Evolutionary conservation across 2,329 filamentous ascomycete species (phyloP).

Genomic region (Aspergillus niger): DNA sequence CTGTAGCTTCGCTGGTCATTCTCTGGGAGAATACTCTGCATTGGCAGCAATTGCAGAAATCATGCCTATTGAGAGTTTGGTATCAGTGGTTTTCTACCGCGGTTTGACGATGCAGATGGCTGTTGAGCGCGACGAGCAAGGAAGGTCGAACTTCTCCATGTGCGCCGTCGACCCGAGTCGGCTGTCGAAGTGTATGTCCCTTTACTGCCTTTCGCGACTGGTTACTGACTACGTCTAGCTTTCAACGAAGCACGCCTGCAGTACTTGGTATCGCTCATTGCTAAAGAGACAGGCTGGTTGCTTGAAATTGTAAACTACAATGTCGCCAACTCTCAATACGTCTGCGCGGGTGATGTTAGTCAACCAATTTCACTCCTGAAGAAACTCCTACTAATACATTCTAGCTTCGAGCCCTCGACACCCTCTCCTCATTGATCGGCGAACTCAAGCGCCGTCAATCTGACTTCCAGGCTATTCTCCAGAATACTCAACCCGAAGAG

Average conservation of each 20-base stretch:
- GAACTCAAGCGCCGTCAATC: not conserved
- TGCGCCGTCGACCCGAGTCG: constrained; percentile 95
- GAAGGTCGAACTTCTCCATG: constrained; percentile 96
- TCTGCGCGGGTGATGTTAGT: constrained; percentile 59
- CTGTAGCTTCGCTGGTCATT: constrained; percentile 94
- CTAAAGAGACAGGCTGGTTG: constrained; percentile 86
- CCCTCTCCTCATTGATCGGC: not conserved
- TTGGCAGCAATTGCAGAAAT: constrained; percentile 90
- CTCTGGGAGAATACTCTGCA: constrained; percentile 93
- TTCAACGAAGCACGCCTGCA: not conserved
- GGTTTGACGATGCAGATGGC: constrained; percentile 99
- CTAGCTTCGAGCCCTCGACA: constrained; percentile 5
- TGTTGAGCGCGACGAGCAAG: constrained; percentile 85
- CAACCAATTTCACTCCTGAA: too few relatives aligned
- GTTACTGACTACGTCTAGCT: not conserved
- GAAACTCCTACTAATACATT: not conserved
- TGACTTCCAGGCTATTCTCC: not conserved
- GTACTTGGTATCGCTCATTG: constrained; percentile 56
- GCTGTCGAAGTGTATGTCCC: constrained; percentile 78
- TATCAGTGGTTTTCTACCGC: constrained; percentile 96
- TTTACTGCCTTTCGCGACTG: too few relatives aligned
- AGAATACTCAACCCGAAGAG: not conserved
- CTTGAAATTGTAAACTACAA: constrained; percentile 96
- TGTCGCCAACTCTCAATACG: constrained; percentile 66
- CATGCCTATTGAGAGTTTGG: constrained; percentile 93